Base-by-base conservation (phyloP, 352 stramenopile species). In the Pythium brachiatum region DNA sequence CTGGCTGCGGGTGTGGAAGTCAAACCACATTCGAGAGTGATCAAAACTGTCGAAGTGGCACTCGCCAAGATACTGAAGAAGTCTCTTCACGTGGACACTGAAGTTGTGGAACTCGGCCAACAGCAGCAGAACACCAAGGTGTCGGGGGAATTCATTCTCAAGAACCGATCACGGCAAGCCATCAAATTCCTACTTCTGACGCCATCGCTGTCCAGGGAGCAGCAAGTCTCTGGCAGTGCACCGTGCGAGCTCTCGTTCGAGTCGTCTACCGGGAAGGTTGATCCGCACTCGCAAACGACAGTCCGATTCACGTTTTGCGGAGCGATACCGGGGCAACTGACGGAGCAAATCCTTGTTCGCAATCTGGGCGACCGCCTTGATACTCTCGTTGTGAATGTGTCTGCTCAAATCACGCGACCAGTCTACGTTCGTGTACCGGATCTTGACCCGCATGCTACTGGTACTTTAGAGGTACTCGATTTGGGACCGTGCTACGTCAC, bases 361-460 rank as follows among this genome's bases (percentile, higher is more conserved):
- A 96, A 96, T 64, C 73, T 96, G 13, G 91, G 74, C 38, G 84
- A 94, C 60, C 85, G 86, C 15, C 62, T 92, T 2, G 84, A 96
- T 57, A 89, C 80, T 16, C 86, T 82, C 16, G 69, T 80, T 6
- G 62, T 95, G 32, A 90, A 74, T 25, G 58, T 96, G 11, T 75
- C 65, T 9, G 70, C 89, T 53, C 81, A 80, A 15, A 74, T 96
- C 44, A 89, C 82, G 6, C 72, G 86, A 12, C 88, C 88, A 26
- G 86, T 96, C 1, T 95, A 95, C 60, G 83, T 96, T 32, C 77
- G 86, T 4, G 82, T 96, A 39, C 88, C 86, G 16, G 86, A 93
- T 55, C 69, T 96, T 43, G 88, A 96, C 56, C 78, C 75, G 18
- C 78, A 90, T 60, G 70, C 76, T 12, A 96, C 86, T 1, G 88